These are phyloP conservation scores for Kuraishia hungarica DNA, from an alignment of 805 yeast genomes.

Conservation along the genomic window DNA sequence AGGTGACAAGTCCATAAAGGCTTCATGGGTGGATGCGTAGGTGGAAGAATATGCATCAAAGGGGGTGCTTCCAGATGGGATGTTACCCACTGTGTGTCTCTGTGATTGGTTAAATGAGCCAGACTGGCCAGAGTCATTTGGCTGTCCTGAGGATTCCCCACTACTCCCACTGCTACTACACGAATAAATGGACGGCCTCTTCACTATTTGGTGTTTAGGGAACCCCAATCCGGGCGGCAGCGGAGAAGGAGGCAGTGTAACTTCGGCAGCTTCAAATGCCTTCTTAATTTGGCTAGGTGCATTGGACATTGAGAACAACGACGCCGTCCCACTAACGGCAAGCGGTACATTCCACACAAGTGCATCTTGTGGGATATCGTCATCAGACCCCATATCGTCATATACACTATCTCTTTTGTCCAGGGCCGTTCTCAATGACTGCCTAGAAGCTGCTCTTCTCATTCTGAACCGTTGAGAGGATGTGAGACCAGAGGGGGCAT, in stretches of 20 bases:
- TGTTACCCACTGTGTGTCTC: neutral
- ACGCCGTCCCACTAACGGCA: conserved; percentile 26
- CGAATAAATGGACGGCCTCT: neutral
- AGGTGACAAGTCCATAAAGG: conserved; percentile 22
- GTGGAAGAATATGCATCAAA: neutral
- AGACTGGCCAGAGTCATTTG: too few relatives aligned
- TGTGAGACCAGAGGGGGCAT: too few relatives aligned
- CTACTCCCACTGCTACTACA: neutral
- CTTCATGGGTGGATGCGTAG: conserved; percentile 9
- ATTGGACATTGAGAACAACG: conserved; percentile 13
- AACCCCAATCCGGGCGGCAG: conserved; percentile 29
- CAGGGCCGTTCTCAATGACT: conserved; percentile 11
- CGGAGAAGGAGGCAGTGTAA: conserved; percentile 37
- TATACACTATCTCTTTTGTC: conserved; percentile 18
- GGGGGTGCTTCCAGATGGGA: too few relatives aligned
- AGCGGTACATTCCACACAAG: conserved; percentile 46
- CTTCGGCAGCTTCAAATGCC: conserved; percentile 4
- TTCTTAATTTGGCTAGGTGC: conserved; percentile 3
- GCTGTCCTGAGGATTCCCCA: too few relatives aligned
- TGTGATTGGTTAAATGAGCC: too few relatives aligned
- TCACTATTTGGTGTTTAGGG: neutral
- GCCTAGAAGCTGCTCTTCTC: conserved; percentile 5
- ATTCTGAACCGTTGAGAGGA: neutral
- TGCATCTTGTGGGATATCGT: conserved; percentile 29
- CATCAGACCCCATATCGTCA: conserved; percentile 23